Evolutionary conservation across 371 early-diverging fungal genomes (phyloP).

Genomic region (Mortierella sp.): DNA sequence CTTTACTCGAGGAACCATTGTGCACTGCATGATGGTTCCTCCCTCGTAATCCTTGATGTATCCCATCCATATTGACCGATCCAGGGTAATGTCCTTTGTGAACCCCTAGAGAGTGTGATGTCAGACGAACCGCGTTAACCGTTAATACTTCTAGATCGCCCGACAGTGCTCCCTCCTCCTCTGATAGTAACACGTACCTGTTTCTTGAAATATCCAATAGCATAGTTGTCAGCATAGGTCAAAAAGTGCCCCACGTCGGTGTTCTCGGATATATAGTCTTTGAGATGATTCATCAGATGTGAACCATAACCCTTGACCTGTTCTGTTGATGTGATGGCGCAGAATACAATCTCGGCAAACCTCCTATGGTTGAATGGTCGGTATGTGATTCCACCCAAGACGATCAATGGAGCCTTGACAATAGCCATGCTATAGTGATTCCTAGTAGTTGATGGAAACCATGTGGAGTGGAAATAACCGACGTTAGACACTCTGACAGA

Average conservation of each 20-base stretch:
- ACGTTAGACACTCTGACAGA: no score
- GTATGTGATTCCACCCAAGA: conserved; percentile 98
- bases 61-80: conserved; percentile 95
- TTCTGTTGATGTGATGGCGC: conserved; percentile 93
- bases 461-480: no score
- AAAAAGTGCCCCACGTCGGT: conserved; percentile 88
- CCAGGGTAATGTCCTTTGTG: conserved; percentile 94
- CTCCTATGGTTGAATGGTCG: conserved; percentile 89
- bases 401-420: conserved; percentile 72
- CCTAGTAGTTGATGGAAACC: conserved; percentile 62
- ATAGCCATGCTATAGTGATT: conserved; percentile 89
- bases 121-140: not conserved
- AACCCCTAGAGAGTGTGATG: conserved; percentile 79
- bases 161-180: no score
- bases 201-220: conserved; percentile 99
- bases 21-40: conserved; percentile 97
- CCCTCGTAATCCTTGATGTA: conserved; percentile 99
- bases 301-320: conserved; percentile 99
- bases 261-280: conserved; percentile 83
- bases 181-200: conserved; percentile 69
- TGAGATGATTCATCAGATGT: conserved; percentile 92
- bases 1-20: conserved; percentile 67
- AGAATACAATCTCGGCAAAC: conserved; percentile 99
- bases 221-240: conserved; percentile 99
- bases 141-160: no score